Base-by-base conservation (phyloP, 768 basidiomycete species). In the Naematelia aurantialba region DNA sequence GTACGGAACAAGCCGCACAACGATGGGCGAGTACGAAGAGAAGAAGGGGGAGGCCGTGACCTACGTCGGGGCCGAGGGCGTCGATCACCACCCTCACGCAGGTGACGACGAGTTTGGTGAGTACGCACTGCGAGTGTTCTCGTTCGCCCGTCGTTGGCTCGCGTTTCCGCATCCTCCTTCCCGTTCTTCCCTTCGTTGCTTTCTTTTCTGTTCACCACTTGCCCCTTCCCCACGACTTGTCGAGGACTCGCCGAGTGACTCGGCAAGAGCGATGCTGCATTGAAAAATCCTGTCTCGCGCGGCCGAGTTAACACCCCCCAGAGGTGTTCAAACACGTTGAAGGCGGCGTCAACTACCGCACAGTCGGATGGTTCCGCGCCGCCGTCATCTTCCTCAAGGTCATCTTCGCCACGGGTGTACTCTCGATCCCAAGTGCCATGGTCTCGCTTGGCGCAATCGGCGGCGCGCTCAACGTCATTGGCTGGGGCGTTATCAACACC, bases 241-340 rank as follows among this genome's bases (percentile, higher is more conserved):
- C n/a, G n/a, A n/a, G n/a, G n/a, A n/a, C n/a, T n/a, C n/a, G n/a
- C n/a, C n/a, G n/a, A n/a, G n/a, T n/a, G n/a, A n/a, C n/a, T n/a
- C n/a, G n/a, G n/a, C n/a, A n/a, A n/a, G n/a, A n/a, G n/a, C n/a
- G n/a, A n/a, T n/a, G n/a, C n/a, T n/a, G n/a, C n/a, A n/a, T n/a
- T n/a, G n/a, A n/a, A n/a, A n/a, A n/a, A n/a, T n/a, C n/a, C 39
- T 44, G 39, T 44, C 12, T 11, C 12, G 39, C 39, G n/a, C n/a
- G 39, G 39, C 11, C 11, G 45, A 24, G 19, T 46, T n/a, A n/a
- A n/a, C 19, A 46, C 45, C 4, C 45, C 4, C 14, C 24, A 50
- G 60, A 61, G 55, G 55, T 61, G 5, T 61, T 61, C 60, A 61
- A 61, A 29, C 31, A 55, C 31, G 56, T 61, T 29, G 58, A 59